Conservation (phyloP, 2,329 filamentous ascomycete species). For the Hypoxylon rubiginosum region DNA sequence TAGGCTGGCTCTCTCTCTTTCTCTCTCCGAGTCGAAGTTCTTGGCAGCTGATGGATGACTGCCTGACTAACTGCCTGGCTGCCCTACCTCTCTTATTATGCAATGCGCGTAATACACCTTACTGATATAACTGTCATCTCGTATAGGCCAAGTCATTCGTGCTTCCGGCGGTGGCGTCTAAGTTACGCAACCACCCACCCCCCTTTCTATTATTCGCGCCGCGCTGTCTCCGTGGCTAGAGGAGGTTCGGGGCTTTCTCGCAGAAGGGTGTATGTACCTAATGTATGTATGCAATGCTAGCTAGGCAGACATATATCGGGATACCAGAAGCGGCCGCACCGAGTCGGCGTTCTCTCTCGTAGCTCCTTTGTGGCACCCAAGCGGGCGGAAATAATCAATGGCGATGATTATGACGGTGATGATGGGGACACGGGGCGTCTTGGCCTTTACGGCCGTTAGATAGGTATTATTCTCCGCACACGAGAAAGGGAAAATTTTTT, state of each 20-base stretch:
- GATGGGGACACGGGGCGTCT: not conserved
- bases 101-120: constrained; percentile 19
- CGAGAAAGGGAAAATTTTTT: not conserved
- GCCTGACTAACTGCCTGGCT: not conserved
- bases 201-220: not conserved
- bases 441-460: not conserved
- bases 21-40: not conserved
- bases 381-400: not conserved
- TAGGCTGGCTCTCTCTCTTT: constrained; percentile 8
- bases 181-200: constrained; percentile 6
- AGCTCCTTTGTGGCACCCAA: not conserved
- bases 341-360: not conserved
- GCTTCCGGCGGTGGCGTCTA: constrained; percentile 53
- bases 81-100: not conserved
- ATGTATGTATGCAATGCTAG: not conserved
- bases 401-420: not conserved
- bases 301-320: not conserved
- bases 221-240: not conserved
- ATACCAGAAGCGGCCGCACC: not conserved
- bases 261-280: too few relatives aligned
- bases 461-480: not conserved
- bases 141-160: constrained; percentile 53
- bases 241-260: not conserved
- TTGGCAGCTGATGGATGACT: not conserved
- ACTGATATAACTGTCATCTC: constrained; percentile 1